Evolutionary conservation across 225 moss, liverwort and hornwort species (phyloP).

Genomic region (Rhytidiadelphus loreus): DNA sequence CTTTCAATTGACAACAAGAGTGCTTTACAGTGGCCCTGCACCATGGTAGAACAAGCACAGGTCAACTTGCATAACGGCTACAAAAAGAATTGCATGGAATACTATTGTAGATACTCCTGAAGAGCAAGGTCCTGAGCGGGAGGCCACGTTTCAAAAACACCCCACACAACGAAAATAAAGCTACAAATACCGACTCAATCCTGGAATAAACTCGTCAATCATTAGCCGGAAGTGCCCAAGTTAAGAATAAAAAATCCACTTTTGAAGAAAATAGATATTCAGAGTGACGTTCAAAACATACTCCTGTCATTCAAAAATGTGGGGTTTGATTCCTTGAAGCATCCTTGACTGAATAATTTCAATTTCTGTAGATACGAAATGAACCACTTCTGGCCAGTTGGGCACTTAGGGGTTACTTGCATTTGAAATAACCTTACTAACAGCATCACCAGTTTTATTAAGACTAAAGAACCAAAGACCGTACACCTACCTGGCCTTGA

Average conservation of each 20-base stretch:
- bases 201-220: neutral
- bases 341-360: neutral
- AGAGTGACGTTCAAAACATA: neutral
- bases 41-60: neutral
- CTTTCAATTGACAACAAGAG: constrained; percentile 82
- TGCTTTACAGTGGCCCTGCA: constrained; percentile 91
- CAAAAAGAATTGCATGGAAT: neutral
- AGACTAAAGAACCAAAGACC: neutral
- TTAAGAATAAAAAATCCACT: neutral
- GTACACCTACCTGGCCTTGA: constrained; percentile 65
- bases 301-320: neutral
- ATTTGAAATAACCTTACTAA: neutral
- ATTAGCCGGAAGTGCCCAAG: neutral
- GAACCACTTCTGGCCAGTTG: neutral
- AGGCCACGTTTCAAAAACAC: neutral
- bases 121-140: neutral
- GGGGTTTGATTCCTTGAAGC: neutral
- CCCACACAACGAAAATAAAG: neutral
- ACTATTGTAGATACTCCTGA: neutral
- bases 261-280: neutral
- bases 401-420: neutral
- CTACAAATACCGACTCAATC: neutral
- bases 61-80: neutral
- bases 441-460: neutral
- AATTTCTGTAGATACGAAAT: neutral